Evolutionary conservation across 805 yeast species (phyloP), one percentile per base, ranked within the genome.

Genomic region (Torulaspora delbrueckii): DNA sequence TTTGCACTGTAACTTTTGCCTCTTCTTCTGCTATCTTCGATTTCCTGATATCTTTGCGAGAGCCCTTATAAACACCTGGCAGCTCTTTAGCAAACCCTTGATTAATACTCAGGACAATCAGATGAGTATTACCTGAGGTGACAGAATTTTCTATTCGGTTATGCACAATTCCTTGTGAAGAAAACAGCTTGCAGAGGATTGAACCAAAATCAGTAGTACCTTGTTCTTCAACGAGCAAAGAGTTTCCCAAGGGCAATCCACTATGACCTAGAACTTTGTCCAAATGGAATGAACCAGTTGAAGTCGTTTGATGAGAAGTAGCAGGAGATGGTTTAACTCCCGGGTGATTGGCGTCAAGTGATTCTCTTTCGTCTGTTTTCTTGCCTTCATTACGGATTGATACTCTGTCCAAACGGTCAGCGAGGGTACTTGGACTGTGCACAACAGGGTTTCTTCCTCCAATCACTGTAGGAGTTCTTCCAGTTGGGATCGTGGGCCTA

Each of bases 201-300:
- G 88, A 76, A 5, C 85, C 74, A 59, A 88, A 91, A 59, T 91
- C 97, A 0, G 98, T 91, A 5, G 91, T 82, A 0, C 95, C 93
- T 12, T 78, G 76, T 60, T 91, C 98, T 62, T 87, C 91, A 4
- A 91, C 61, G 10, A 90, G 62, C 31, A 89, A 59, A 5, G 85
- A 74, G 8, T 73, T 66, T 1, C 96, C 96, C 9, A 86, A 54
- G 1, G 98, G 98, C 12, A 90, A 62, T 1, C 99, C 99, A 45
- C 79, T 84, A 63, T 91, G 98, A 1, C 76, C 78, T 42, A 91
- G 60, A 3, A 86, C 65, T 52, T 74, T 78, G 63, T 91, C 98
- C 18, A 91, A 63, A 58, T 87, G 90, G 6, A 73, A 61, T 19
- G 84, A 75, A 1, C 97, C 97, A 0, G 96, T 83, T 1, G 97